Conservation (phyloP, 2,329 filamentous ascomycete genomes). For the Hortaea werneckii region DNA sequence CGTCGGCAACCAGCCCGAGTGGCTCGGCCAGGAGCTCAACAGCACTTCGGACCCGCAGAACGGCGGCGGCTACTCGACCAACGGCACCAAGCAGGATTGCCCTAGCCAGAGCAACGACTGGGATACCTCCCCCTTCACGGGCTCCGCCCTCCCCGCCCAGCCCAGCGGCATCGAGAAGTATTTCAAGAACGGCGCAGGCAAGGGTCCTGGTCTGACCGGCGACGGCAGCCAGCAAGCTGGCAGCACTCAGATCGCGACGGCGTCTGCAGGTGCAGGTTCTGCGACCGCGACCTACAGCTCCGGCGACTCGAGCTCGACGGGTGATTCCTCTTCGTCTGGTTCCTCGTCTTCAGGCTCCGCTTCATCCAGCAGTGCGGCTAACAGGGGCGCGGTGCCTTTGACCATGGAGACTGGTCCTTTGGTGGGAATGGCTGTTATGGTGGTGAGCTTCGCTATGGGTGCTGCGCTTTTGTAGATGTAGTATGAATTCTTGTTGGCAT, state of each 20-base stretch:
- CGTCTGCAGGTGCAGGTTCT: slow-evolving; percentile 39
- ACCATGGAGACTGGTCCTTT: background rate
- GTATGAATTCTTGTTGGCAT: too few relatives aligned
- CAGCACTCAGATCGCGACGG: slow-evolving; percentile 36
- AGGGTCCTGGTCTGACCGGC: slow-evolving; percentile 40
- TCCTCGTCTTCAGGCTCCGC: background rate
- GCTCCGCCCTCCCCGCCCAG: slow-evolving; percentile 43
- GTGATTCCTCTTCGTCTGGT: background rate
- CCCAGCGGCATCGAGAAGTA: slow-evolving; percentile 46
- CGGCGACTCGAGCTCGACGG: background rate
- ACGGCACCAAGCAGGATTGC: slow-evolving; percentile 42
- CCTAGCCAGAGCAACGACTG: slow-evolving; percentile 43
- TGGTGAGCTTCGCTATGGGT: background rate
- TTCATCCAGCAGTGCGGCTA: background rate
- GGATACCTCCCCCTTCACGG: slow-evolving; percentile 40
- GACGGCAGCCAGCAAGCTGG: slow-evolving; percentile 43
- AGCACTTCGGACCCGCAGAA: slow-evolving; percentile 42
- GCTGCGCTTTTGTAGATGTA: slow-evolving; percentile 1
- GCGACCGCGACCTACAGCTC: slow-evolving; percentile 23
- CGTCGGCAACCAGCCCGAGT: slow-evolving; percentile 48
- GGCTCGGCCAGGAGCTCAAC: slow-evolving; percentile 41
- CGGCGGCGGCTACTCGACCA: slow-evolving; percentile 48
- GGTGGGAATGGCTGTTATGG: background rate
- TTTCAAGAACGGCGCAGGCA: slow-evolving; percentile 47
- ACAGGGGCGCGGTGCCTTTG: background rate